These are phyloP conservation scores for Auriscalpium orientale DNA, from an alignment of 768 basidiomycete genomes.

Conservation along the genomic window DNA sequence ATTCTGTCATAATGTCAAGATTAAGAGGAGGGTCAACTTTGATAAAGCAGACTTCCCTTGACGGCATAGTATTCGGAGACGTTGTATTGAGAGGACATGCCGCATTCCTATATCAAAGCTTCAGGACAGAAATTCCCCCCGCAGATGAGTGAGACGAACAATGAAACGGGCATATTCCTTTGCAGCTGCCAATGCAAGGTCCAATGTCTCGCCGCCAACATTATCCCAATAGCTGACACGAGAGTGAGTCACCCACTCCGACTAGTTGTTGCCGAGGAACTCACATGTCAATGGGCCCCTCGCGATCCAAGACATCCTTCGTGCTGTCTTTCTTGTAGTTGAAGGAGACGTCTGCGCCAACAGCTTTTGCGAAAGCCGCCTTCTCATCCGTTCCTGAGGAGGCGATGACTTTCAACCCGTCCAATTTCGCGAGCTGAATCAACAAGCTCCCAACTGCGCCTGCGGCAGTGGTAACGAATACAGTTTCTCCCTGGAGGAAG, in stretches of 20 bases:
- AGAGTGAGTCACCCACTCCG: neutral
- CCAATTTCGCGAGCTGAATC: constrained; percentile 34
- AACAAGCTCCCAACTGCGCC: constrained; percentile 25
- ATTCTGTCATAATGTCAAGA: constrained; percentile 4
- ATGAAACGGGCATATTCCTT: constrained; percentile 15
- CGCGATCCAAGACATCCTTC: constrained; percentile 40
- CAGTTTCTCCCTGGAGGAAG: constrained; percentile 35
- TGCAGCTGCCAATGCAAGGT: constrained; percentile 19
- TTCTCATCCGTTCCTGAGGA: constrained; percentile 72
- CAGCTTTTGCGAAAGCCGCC: constrained; percentile 46
- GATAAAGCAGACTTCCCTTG: neutral
- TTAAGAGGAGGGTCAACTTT: neutral
- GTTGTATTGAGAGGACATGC: constrained; percentile 23
- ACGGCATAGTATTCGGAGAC: neutral
- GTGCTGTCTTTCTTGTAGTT: constrained; percentile 63
- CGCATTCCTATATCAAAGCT: constrained; percentile 17
- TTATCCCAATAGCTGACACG: neutral
- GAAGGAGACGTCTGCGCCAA: constrained; percentile 64
- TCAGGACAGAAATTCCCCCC: neutral
- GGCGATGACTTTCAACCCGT: constrained; percentile 55
- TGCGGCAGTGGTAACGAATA: constrained; percentile 40
- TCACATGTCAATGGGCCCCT: constrained; percentile 52
- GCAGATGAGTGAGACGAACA: constrained; percentile 7
- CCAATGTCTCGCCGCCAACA: constrained; percentile 18
- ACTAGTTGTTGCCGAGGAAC: neutral